Conservation (phyloP, 495 filamentous ascomycete species). For the Hyaloscypha variabilis region DNA sequence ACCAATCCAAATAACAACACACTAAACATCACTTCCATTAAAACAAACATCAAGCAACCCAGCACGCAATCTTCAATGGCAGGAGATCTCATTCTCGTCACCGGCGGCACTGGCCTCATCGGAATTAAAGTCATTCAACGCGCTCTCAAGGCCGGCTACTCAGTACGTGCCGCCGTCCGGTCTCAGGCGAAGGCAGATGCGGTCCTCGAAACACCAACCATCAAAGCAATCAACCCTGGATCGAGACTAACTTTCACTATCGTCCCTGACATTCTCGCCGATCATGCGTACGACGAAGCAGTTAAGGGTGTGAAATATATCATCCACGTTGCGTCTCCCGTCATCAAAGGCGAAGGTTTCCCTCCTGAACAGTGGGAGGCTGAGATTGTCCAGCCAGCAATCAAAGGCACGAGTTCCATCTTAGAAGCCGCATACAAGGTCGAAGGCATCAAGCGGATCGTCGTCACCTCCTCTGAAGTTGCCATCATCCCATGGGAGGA, state of each 20-base stretch:
- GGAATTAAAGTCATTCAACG: conserved; percentile 35
- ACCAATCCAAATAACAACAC: neutral
- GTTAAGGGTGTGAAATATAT: conserved; percentile 49
- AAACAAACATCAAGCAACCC: neutral
- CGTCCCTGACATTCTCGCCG: conserved; percentile 48
- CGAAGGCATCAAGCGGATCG: conserved; percentile 39
- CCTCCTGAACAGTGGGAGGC: conserved; percentile 25
- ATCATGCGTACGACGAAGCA: conserved; percentile 47
- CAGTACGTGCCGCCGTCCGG: conserved; percentile 51
- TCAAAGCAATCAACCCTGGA: conserved; percentile 32
- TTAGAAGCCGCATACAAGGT: conserved; percentile 40
- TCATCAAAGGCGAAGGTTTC: conserved; percentile 18
- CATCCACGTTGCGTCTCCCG: conserved; percentile 57
- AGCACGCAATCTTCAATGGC: neutral
- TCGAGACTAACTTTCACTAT: conserved; percentile 42
- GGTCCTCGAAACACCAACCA: conserved; percentile 33
- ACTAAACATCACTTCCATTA: neutral
- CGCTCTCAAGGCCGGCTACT: conserved; percentile 40
- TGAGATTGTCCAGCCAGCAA: conserved; percentile 37
- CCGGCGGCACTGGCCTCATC: conserved; percentile 30
- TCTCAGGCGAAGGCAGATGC: conserved; percentile 35
- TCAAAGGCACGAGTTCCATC: conserved; percentile 39
- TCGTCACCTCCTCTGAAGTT: conserved; percentile 45
- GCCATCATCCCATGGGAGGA: conserved; percentile 35
- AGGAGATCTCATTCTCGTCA: conserved; percentile 31